phyloP scores from a whole-genome alignment of 306 rosid genomes.

The Pterocarpus santalinus region DNA sequence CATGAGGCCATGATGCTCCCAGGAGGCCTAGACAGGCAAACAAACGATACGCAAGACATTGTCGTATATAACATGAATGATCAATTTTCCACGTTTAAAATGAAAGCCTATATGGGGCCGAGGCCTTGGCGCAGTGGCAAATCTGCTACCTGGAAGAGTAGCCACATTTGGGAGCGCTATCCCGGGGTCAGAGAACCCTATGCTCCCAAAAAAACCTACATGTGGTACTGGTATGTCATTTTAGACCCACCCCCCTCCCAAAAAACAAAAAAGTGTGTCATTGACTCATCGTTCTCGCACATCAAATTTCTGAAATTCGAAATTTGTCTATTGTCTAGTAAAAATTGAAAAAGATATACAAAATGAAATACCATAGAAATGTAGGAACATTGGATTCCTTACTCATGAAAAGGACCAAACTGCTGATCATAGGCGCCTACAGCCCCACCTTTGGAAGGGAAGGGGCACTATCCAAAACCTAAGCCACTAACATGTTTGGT shows the following conservation, averaged over 20 bases:
- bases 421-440: not conserved
- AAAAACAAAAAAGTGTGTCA: no score
- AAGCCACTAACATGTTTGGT: not conserved
- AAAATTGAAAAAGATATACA: not conserved
- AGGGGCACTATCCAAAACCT: constrained; percentile 30
- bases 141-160: no score
- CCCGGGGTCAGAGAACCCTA: no score
- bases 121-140: no score
- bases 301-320: not conserved
- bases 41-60: not conserved
- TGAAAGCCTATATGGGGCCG: no score
- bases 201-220: no score
- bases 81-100: not conserved
- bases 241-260: no score
- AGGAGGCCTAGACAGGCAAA: not conserved
- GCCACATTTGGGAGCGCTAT: no score
- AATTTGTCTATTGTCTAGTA: not conserved
- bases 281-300: not conserved
- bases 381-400: not conserved
- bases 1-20: not conserved
- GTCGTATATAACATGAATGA: not conserved
- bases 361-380: not conserved
- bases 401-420: constrained; percentile 8
- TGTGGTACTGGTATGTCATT: no score
- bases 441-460: not conserved